A percentile compares a stretch with the other conserved stretches of the same genome.
Evolutionary conservation across 2,329 filamentous ascomycete species (phyloP).

Genomic region (Aureobasidium sp.): DNA sequence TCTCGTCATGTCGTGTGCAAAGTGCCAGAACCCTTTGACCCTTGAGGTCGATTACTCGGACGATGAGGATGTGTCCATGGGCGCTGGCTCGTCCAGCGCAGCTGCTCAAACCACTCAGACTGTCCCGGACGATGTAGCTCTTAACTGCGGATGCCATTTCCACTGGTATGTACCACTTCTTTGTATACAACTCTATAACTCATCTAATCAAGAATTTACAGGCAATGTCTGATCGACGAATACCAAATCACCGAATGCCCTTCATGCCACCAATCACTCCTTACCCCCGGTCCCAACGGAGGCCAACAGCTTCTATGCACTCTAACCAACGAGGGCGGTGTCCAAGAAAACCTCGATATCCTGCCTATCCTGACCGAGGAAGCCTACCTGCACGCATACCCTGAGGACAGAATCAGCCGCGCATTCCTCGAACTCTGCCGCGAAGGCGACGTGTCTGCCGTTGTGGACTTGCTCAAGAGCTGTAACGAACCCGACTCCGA

Average conservation of each 20-base stretch:
- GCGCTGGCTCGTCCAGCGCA: constrained; percentile 23
- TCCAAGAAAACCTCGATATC: constrained; percentile 62
- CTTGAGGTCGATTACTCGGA: constrained; percentile 33
- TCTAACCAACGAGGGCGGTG: constrained; percentile 67
- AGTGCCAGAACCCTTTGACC: constrained; percentile 36
- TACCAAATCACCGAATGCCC: constrained; percentile 55
- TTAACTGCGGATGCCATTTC: constrained; percentile 67
- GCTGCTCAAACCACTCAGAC: constrained; percentile 22
- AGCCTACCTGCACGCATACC: constrained; percentile 60
- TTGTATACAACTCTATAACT: background rate
- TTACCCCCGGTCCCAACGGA: constrained; percentile 28
- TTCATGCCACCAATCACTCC: constrained; percentile 50
- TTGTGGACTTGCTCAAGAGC: constrained; percentile 57
- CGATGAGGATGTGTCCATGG: constrained; percentile 29
- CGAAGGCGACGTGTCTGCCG: constrained; percentile 62
- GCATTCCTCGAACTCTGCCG: constrained; percentile 68
- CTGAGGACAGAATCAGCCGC: constrained; percentile 58
- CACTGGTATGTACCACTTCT: constrained; percentile 53
- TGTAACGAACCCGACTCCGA: constrained; percentile 34
- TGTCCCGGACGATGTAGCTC: constrained; percentile 53
- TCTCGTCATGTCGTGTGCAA: constrained; percentile 26
- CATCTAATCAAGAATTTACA: constrained; percentile 22
- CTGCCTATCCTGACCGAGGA: constrained; percentile 65
- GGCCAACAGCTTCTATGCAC: constrained; percentile 50
- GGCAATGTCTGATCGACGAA: constrained; percentile 67